Evolutionary conservation across 2,329 filamentous ascomycete species (phyloP).

Genomic region (Colletotrichum kahawae): DNA sequence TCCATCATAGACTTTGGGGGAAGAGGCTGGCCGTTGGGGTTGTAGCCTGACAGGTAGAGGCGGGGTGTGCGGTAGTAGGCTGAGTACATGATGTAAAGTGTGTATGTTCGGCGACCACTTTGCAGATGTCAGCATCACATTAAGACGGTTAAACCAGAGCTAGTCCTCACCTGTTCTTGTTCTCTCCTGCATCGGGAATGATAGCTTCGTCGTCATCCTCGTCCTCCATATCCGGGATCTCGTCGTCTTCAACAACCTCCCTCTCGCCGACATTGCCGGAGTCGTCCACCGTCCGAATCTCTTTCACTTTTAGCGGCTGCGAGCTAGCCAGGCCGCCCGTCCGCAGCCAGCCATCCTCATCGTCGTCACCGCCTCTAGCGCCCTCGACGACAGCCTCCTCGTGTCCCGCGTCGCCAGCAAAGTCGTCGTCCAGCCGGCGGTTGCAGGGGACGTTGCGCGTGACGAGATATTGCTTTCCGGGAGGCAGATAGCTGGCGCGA

Average conservation of each 20-base stretch:
- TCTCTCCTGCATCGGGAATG: conserved; percentile 73
- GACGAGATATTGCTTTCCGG: conserved; percentile 93
- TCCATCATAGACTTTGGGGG: conserved; percentile 91
- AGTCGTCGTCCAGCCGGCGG: conserved; percentile 89
- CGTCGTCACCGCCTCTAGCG: conserved; percentile 54
- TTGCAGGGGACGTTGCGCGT: conserved; percentile 95
- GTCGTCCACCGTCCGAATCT: conserved; percentile 89
- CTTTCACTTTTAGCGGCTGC: conserved; percentile 76
- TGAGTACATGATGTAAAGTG: conserved; percentile 97
- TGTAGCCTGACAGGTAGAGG: conserved; percentile 92
- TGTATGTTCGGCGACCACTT: conserved; percentile 90
- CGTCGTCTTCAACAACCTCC: conserved; percentile 75
- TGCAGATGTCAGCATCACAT: conserved; percentile 19
- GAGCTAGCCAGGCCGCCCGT: conserved; percentile 81
- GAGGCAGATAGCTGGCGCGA: conserved; percentile 80
- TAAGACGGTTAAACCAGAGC: background rate
- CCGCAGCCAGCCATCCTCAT: conserved; percentile 90
- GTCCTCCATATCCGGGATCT: conserved; percentile 98
- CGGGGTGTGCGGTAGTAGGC: conserved; percentile 96
- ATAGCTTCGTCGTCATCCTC: conserved; percentile 97
- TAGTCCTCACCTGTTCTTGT: conserved; percentile 48
- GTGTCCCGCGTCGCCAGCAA: conserved; percentile 84
- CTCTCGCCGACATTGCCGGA: conserved; percentile 83
- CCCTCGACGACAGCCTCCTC: conserved; percentile 83
- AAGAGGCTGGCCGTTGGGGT: conserved; percentile 78